phyloP scores from a whole-genome alignment of 148 eudicot species.

The Rhododendron ferrugineum region DNA sequence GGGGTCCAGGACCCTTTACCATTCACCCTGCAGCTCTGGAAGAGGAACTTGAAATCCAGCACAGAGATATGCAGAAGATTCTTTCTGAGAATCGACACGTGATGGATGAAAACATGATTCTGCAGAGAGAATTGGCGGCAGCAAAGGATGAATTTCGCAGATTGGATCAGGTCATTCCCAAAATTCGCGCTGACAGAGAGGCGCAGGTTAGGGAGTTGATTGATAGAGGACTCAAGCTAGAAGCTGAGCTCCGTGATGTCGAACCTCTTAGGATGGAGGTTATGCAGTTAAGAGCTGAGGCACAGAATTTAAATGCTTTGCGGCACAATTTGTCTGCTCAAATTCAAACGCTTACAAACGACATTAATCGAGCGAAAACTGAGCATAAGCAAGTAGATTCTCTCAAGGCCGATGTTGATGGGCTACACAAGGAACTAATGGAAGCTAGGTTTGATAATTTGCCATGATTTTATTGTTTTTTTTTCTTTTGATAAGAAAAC shows the following conservation, averaged over 20 bases:
- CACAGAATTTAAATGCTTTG: conserved; percentile 47
- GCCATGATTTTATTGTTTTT: not conserved
- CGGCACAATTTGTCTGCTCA: conserved; percentile 58
- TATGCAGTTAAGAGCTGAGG: conserved; percentile 56
- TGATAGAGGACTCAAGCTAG: conserved; percentile 65
- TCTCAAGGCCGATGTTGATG: conserved; percentile 64
- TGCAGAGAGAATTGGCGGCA: conserved; percentile 63
- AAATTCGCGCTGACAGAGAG: conserved; percentile 61
- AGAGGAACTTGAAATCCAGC: conserved; percentile 79
- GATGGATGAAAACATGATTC: conserved; percentile 61
- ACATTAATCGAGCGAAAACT: conserved; percentile 42
- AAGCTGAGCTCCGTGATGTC: conserved; percentile 61
- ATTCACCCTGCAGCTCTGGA: conserved; percentile 64
- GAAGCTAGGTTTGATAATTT: conserved; percentile 61
- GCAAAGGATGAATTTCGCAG: conserved; percentile 71
- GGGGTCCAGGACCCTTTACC: conserved; percentile 55
- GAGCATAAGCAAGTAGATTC: conserved; percentile 59
- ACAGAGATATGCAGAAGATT: conserved; percentile 60
- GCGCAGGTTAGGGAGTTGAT: conserved; percentile 48
- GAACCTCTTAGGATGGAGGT: conserved; percentile 73
- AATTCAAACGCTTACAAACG: conserved; percentile 59
- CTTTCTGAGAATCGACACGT: conserved; percentile 60
- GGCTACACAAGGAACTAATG: conserved; percentile 57
- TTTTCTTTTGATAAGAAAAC: no score
- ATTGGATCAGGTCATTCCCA: conserved; percentile 50